Evolutionary conservation across 2,329 filamentous ascomycete genomes (phyloP).

Genomic region (Fusarium humuli): DNA sequence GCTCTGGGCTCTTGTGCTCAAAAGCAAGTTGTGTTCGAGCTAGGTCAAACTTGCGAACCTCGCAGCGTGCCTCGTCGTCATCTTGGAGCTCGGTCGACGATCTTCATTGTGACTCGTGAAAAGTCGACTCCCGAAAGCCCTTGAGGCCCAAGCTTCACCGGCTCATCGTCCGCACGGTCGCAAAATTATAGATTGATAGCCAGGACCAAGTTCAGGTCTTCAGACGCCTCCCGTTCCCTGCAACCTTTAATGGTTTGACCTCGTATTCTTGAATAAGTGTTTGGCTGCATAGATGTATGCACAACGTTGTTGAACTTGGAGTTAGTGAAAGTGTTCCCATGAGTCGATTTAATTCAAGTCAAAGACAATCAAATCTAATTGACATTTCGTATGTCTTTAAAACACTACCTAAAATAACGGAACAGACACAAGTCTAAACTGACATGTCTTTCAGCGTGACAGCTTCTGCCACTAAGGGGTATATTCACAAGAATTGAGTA

Average conservation of each 20-base stretch:
- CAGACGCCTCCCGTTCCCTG: neutral
- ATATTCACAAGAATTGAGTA: neutral
- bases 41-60: neutral
- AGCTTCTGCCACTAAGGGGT: neutral
- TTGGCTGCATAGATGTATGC: neutral
- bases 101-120: constrained; percentile 4
- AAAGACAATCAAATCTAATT: neutral
- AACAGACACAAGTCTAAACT: too few relatives aligned
- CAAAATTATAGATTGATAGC: neutral
- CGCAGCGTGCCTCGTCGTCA: neutral
- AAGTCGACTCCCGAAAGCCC: constrained; percentile 17
- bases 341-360: neutral
- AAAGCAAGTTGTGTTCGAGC: neutral
- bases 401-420: neutral
- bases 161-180: constrained; percentile 8
- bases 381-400: neutral
- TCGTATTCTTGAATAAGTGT: neutral
- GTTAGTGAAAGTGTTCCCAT: neutral
- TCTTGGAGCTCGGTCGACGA: neutral
- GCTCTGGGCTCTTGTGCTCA: constrained; percentile 12
- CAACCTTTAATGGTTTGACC: neutral
- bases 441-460: neutral
- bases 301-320: neutral
- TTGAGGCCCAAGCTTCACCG: constrained; percentile 28
- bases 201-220: neutral